Evolutionary conservation across 345 rosid species (phyloP).

Genomic region (Geranium brycei): DNA sequence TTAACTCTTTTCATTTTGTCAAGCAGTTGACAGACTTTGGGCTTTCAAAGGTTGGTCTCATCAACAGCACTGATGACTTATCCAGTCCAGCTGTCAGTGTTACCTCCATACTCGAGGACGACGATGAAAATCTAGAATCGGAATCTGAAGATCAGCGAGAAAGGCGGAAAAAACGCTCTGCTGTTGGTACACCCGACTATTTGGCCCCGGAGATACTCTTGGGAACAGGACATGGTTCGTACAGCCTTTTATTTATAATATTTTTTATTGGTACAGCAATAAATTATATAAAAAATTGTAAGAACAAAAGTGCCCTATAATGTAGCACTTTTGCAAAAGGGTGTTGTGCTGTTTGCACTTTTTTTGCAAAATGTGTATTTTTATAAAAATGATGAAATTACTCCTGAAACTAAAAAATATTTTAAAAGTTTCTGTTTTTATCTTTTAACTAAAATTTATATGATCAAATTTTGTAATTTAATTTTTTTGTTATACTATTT

Average conservation of each 20-base stretch:
- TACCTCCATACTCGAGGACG: conserved; percentile 68
- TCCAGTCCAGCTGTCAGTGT: conserved; percentile 80
- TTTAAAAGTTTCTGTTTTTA: too few relatives aligned
- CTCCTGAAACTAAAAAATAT: too few relatives aligned
- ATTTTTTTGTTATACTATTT: too few relatives aligned
- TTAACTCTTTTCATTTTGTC: conserved; percentile 9
- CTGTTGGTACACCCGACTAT: conserved; percentile 99
- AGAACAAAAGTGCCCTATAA: too few relatives aligned
- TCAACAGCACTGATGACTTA: conserved; percentile 96
- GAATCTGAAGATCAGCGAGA: conserved; percentile 51
- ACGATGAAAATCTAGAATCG: conserved; percentile 40
- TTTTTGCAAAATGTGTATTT: too few relatives aligned
- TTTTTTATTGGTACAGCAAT: conserved; percentile 11
- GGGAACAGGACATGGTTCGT: conserved; percentile 99
- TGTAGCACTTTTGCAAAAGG: too few relatives aligned
- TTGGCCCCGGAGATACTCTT: conserved; percentile 98
- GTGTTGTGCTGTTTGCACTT: too few relatives aligned
- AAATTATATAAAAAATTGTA: too few relatives aligned
- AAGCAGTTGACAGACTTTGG: conserved; percentile 79
- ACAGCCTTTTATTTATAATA: conserved; percentile 15
- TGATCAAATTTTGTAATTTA: too few relatives aligned
- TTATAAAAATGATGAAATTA: too few relatives aligned
- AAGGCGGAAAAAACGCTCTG: conserved; percentile 89
- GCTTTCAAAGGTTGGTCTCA: conserved; percentile 93
- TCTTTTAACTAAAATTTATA: too few relatives aligned